Conservation (phyloP, 2,329 filamentous ascomycete species). For the Pseudohalonectria lignicola region DNA sequence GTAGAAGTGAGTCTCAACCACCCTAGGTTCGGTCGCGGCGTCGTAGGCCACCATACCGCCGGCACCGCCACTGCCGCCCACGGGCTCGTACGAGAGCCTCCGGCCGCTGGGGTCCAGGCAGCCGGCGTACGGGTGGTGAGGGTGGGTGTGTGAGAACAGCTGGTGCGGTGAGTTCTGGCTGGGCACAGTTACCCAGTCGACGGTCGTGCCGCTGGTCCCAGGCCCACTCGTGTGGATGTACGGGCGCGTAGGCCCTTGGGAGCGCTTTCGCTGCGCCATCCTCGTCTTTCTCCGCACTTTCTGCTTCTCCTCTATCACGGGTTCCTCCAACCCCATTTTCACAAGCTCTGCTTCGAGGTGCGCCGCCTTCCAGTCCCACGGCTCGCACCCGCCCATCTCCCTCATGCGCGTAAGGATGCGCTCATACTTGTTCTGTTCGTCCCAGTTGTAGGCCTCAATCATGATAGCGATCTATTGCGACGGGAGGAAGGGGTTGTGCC, state of each 20-base stretch:
- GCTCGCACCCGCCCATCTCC: conserved; percentile 37
- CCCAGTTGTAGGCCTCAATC: conserved; percentile 24
- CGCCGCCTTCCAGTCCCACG: conserved; percentile 35
- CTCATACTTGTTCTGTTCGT: conserved; percentile 32
- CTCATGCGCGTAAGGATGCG: conserved; percentile 31
- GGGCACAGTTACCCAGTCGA: neutral
- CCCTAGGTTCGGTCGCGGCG: neutral
- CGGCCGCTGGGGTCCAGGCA: neutral
- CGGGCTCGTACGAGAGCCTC: neutral
- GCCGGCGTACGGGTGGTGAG: neutral
- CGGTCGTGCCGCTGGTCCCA: neutral
- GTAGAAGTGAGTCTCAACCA: neutral
- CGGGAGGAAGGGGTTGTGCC: no score
- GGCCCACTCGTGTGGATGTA: neutral
- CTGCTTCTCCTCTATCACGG: conserved; percentile 26
- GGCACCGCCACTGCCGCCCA: neutral
- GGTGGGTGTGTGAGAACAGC: neutral
- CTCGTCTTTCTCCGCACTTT: conserved; percentile 30
- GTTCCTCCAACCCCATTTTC: conserved; percentile 33
- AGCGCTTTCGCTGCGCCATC: conserved; percentile 12
- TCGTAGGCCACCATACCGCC: neutral
- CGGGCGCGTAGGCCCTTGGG: neutral
- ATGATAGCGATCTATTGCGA: conserved; percentile 25
- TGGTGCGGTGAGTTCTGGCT: no score
- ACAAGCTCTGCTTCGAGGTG: conserved; percentile 40